Evolutionary conservation across 768 basidiomycete species (phyloP), one percentile per base, ranked within the genome.

Genomic region (Scleroderma citrinum): DNA sequence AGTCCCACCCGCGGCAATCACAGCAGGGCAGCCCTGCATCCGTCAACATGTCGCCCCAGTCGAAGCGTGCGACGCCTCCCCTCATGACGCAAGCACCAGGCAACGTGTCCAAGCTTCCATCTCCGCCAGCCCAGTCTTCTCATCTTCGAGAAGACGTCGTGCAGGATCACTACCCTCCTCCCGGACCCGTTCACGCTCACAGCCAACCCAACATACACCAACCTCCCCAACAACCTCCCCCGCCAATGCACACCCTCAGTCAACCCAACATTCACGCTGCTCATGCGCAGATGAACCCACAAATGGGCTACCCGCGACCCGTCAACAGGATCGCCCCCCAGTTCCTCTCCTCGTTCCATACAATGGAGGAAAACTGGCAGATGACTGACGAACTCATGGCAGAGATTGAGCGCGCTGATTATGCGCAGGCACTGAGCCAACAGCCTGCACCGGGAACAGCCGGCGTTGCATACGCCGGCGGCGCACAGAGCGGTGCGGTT

Each of bases 381-480:
- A 77, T 87, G 73, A 84, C 84, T 0, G 78, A 80, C 31, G 81
- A 86, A 54, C 71, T 86, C 24, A 69, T 86, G 65, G 81, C 80
- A 29, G 82, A 86, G 53, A 83, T 86, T 52, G 85, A 87, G 59
- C 76, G 79, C 37, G 81, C 80, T n/a, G 82, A 85, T 63, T 66
- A 78, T 53, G 78, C 82, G 48, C 81, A 81, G 59, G 64, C 75
- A 10, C 76, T 79, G 59, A 70, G 69, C 34, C 74, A 76, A 54
- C 67, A 66, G n/a, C 59, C 70, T 40, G 58, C 67, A 57, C 58
- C 62, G 59, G 55, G 67, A 54, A 68, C 68, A 47, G 65, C 71
- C 47, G 69, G 76, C 69, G 55, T 76, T 5, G 73, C 73, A 5
- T 75, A 75, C 57, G 74, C 74, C 38, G 74, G 74, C 47, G 73